Evolutionary conservation across 2,329 filamentous ascomycete genomes (phyloP).

Genomic region (Fusarium verrucosum): DNA sequence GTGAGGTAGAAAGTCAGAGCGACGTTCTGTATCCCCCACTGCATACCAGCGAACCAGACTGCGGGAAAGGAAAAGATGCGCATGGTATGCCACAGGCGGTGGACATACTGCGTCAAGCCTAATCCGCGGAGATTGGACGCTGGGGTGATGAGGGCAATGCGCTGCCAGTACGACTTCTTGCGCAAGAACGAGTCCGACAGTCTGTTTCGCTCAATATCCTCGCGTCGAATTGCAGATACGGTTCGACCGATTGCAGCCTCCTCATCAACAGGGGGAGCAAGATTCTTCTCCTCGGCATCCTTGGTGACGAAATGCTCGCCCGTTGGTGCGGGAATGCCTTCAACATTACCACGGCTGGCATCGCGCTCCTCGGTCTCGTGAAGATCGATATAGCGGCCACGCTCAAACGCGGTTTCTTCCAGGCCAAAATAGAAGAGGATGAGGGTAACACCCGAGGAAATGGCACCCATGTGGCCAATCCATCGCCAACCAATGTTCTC

Average conservation of each 20-base stretch:
- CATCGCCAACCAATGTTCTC: conserved; percentile 62
- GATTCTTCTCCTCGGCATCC: conserved; percentile 18
- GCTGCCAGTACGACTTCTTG: conserved; percentile 62
- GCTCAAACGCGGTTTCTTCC: conserved; percentile 62
- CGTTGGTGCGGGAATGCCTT: conserved; percentile 18
- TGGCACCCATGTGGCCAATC: conserved; percentile 62
- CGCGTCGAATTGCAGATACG: conserved; percentile 20
- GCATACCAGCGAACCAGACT: conserved; percentile 65
- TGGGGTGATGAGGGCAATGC: conserved; percentile 65
- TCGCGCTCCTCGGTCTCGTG: conserved; percentile 16
- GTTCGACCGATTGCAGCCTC: conserved; percentile 15
- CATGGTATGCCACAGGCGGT: conserved; percentile 63
- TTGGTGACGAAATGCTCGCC: neutral
- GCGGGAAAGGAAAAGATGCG: conserved; percentile 67
- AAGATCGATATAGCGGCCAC: conserved; percentile 50
- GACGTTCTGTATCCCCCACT: conserved; percentile 69
- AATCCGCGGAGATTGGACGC: conserved; percentile 62
- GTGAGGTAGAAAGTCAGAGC: conserved; percentile 68
- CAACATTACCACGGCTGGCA: conserved; percentile 17
- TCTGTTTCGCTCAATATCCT: conserved; percentile 33
- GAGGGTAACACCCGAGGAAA: conserved; percentile 59
- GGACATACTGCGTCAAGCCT: conserved; percentile 63
- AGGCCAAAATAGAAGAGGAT: conserved; percentile 61
- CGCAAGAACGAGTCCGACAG: conserved; percentile 41
- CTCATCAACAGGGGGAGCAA: conserved; percentile 11